Evolutionary conservation across 2,329 filamentous ascomycete species (phyloP).

Genomic region (Tolypocladium capitatum): DNA sequence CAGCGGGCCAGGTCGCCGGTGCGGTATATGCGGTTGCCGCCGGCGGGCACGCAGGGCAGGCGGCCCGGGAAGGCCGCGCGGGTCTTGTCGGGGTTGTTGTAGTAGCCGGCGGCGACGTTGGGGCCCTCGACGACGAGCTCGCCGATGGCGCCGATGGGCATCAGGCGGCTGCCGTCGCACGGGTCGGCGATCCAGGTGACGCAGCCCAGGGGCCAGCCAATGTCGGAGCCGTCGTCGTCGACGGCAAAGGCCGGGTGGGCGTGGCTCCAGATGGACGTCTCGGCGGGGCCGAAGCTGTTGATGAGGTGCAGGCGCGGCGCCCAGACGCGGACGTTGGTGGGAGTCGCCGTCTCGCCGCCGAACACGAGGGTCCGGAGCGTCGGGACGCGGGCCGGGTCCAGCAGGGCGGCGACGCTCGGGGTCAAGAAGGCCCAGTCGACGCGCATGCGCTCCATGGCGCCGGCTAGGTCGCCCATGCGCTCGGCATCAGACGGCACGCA

Average conservation of each 20-base stretch:
- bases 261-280: background rate
- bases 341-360: background rate
- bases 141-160: background rate
- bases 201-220: background rate
- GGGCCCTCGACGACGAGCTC: background rate
- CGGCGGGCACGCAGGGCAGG: background rate
- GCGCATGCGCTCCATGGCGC: constrained; percentile 2
- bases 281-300: background rate
- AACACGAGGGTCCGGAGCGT: background rate
- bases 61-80: background rate
- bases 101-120: background rate
- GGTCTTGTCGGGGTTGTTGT: background rate
- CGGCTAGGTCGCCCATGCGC: constrained; percentile 1
- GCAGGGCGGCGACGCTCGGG: background rate
- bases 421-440: background rate
- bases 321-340: too few relatives aligned
- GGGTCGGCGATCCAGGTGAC: background rate
- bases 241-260: too few relatives aligned
- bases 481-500: constrained; percentile 3
- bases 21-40: background rate
- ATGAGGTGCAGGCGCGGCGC: background rate
- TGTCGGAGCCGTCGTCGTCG: too few relatives aligned
- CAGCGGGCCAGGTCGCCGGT: background rate
- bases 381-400: background rate
- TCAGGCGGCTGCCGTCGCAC: background rate